Evolutionary conservation across 2,329 filamentous ascomycete genomes (phyloP), one percentile per base, ranked within the genome.

Genomic region (Fusarium sp.): DNA sequence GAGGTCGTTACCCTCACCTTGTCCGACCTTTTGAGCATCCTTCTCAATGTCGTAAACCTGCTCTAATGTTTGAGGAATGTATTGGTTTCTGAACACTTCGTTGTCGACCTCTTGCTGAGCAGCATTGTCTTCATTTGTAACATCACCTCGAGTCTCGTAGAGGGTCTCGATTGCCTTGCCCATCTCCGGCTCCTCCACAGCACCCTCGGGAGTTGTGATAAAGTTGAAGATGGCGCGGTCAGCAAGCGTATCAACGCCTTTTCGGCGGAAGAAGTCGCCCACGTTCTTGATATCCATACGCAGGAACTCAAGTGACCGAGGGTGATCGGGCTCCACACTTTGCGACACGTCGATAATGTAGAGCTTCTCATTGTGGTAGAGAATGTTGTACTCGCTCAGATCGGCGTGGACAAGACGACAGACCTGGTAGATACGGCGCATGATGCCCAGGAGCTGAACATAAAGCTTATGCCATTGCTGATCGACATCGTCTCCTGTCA

Each of bases 241-340:
- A 2, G 89, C 81, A 4, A 99, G 83, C 0, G 88, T 91, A 63
- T 96, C 89, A 3, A 98, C 93, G 39, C 91, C 91, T 77, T 97
- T 91, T 20, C 92, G 87, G 28, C 89, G 85, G 87, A 98, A 99
- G 80, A 97, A 99, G 77, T 97, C 93, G 21, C 89, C 91, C 2
- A 97, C 89, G 75, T 99, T 99, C 84, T 97, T 98, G 79, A 99
- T 94, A 76, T 99, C 96, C 94, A 97, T 98, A 32, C 96, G 90
- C 72, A 99, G 80, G 76, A 99, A 99, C 77, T 98, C 95, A 28
- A 97, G 85, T 3, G 92, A 95, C 58, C 93, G 88, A 0, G 96
- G 96, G 78, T 99, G 96, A 72, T 98, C 95, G 71, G 96, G 94
- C 82, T 98, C 96, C 20, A 99, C 96, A 75, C 92, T 96, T 81